A percentile compares a stretch with the other conserved stretches of the same genome.
phyloP scores from a whole-genome alignment of 2,329 filamentous ascomycete species.

The Davidsoniella virescens region DNA sequence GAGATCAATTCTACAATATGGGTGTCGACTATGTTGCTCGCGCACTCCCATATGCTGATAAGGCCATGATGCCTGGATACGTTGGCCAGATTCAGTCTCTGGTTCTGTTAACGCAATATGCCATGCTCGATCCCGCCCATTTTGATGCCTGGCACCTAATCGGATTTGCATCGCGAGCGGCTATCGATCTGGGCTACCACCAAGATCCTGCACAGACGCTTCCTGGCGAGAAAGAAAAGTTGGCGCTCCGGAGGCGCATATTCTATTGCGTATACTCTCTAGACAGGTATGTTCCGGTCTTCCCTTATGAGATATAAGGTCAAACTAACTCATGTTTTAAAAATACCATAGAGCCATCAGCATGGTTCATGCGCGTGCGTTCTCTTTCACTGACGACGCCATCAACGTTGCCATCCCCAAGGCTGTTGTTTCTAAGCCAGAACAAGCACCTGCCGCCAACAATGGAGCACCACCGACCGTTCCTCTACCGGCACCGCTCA shows the following conservation, averaged over 20 bases:
- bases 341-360: slow-evolving; percentile 52
- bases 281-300: slow-evolving; percentile 46
- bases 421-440: slow-evolving; percentile 22
- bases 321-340: slow-evolving; percentile 15
- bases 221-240: slow-evolving; percentile 46
- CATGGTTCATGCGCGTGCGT: slow-evolving; percentile 71
- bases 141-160: slow-evolving; percentile 92
- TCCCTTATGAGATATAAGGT: not conserved
- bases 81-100: slow-evolving; percentile 76
- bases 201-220: slow-evolving; percentile 69
- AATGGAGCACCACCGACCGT: slow-evolving; percentile 26
- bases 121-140: slow-evolving; percentile 75
- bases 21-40: slow-evolving; percentile 40
- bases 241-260: slow-evolving; percentile 66
- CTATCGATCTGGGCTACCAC: slow-evolving; percentile 81
- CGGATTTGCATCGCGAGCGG: slow-evolving; percentile 72
- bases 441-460: slow-evolving; percentile 15
- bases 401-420: slow-evolving; percentile 63
- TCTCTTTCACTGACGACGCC: slow-evolving; percentile 86
- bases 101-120: slow-evolving; percentile 72
- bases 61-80: slow-evolving; percentile 71
- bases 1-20: slow-evolving; percentile 44
- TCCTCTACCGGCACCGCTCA: slow-evolving; percentile 29
- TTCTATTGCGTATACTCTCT: slow-evolving; percentile 86
- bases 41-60: slow-evolving; percentile 64